Evolutionary conservation across 129 eudicot genomes (phyloP).

Genomic region (Flaveria brownii): DNA sequence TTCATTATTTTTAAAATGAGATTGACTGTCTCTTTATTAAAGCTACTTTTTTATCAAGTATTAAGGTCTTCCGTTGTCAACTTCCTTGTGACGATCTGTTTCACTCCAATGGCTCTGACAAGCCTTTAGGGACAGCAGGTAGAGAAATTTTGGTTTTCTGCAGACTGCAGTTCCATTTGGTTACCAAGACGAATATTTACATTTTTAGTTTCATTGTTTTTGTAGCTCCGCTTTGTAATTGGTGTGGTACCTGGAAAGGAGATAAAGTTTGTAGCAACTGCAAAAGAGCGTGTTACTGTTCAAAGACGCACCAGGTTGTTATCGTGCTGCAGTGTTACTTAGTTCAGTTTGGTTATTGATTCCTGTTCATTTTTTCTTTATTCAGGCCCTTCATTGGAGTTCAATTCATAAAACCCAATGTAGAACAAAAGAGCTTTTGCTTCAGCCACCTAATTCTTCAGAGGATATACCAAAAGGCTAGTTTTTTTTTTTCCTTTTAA

Average conservation of each 20-base stretch:
- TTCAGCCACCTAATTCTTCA: constrained; percentile 41
- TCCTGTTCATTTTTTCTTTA: neutral
- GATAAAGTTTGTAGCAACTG: constrained; percentile 75
- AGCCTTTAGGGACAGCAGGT: constrained; percentile 62
- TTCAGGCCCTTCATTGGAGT: constrained; percentile 71
- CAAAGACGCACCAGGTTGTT: constrained; percentile 77
- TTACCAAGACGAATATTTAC: neutral
- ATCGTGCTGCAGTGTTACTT: constrained; percentile 4
- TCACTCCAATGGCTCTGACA: constrained; percentile 67
- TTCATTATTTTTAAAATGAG: neutral
- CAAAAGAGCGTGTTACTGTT: constrained; percentile 72
- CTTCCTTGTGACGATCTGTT: constrained; percentile 61
- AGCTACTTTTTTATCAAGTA: constrained; percentile 37
- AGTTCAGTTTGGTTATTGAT: neutral
- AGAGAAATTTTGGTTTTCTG: neutral
- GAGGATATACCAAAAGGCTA: constrained; percentile 42
- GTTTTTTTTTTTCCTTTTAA: constrained; percentile 22
- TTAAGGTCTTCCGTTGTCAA: constrained; percentile 89
- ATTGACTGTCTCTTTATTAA: neutral
- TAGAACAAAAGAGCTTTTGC: constrained; percentile 30
- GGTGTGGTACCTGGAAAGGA: constrained; percentile 99
- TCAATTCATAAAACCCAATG: constrained; percentile 60
- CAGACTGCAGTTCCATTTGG: neutral
- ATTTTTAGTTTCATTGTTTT: constrained; percentile 20
- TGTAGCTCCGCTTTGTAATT: constrained; percentile 73